Evolutionary conservation across 1,284 basidiomycete species (phyloP), one percentile per base, ranked within the genome.

Genomic region (Bjerkandera adusta): DNA sequence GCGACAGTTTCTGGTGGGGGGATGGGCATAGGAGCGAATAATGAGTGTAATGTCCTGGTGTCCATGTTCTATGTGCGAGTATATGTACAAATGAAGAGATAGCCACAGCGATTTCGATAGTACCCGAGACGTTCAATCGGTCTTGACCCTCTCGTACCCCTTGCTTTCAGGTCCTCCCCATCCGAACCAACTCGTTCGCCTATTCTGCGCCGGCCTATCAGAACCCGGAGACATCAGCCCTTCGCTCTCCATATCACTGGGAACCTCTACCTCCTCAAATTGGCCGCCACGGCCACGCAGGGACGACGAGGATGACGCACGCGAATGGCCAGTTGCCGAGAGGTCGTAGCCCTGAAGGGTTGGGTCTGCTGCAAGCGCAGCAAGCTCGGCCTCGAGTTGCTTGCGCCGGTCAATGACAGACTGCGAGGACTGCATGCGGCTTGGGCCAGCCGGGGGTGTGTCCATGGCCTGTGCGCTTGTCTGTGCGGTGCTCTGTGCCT

Each of bases 251-350:
- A 70, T 73, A 53, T 87, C 85, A 49, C 78, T 82, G 33, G 77
- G 77, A 20, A 81, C 77, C 50, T 82, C 79, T 3, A 81, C 72
- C 64, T 85, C 82, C 57, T 85, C 85, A 51, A 81, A 81, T 39
- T 59, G 54, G 36, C 58, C 58, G 39, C 63, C 60, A 26, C 79
- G 69, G 49, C 71, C 71, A 24, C 78, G 67, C 22, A 73, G 41
- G 13, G 70, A 71, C 4, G 67, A 65, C 16, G 75, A 74, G 6
- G 59, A 55, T 15, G 59, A 46, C 61, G 58, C 29, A 45, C 57
- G 37, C 63, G 62, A 38, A 58, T 57, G 37, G 48, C 33, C 36
- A 27, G 45, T 46, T 35, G 36, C 46, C 15, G 40, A 35, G 39
- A 55, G 46, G 49, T 56, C 48, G 50, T 52, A 50, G 33, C 54